Evolutionary conservation across 495 filamentous ascomycete species (phyloP).

Genomic region (Penicillium manginii): DNA sequence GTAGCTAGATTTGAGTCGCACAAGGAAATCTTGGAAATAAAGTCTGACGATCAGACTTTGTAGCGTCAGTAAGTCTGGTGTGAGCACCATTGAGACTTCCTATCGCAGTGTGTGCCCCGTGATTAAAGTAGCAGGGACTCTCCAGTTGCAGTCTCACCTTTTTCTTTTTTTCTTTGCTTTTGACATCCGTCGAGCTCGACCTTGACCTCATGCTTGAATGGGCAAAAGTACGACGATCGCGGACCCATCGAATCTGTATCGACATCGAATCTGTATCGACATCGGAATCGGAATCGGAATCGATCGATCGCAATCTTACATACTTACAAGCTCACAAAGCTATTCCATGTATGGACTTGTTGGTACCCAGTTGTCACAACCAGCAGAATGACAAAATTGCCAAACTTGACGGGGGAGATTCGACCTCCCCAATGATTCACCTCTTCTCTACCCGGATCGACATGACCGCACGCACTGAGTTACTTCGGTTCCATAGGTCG

Average conservation of each 20-base stretch:
- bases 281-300: slow-evolving; percentile 23
- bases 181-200: not conserved
- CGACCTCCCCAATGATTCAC: not conserved
- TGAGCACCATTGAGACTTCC: not conserved
- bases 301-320: slow-evolving; percentile 28
- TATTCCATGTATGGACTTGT: no score
- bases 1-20: not conserved
- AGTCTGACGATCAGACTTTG: not conserved
- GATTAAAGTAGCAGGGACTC: not conserved
- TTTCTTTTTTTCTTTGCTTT: not conserved
- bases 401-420: not conserved
- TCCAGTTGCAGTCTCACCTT: not conserved
- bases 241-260: slow-evolving; percentile 3
- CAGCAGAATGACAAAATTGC: no score
- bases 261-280: slow-evolving; percentile 16
- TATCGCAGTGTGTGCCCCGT: slow-evolving; percentile 4
- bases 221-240: slow-evolving; percentile 15
- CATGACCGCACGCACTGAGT: not conserved
- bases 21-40: not conserved
- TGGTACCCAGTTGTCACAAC: not conserved
- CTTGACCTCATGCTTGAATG: not conserved
- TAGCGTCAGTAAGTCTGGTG: not conserved
- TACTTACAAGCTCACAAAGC: slow-evolving; percentile 1
- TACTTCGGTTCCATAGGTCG: slow-evolving; percentile 1
- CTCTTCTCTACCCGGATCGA: not conserved